Evolutionary conservation across 805 yeast species (phyloP).

Genomic region (Starmerella apicola): DNA sequence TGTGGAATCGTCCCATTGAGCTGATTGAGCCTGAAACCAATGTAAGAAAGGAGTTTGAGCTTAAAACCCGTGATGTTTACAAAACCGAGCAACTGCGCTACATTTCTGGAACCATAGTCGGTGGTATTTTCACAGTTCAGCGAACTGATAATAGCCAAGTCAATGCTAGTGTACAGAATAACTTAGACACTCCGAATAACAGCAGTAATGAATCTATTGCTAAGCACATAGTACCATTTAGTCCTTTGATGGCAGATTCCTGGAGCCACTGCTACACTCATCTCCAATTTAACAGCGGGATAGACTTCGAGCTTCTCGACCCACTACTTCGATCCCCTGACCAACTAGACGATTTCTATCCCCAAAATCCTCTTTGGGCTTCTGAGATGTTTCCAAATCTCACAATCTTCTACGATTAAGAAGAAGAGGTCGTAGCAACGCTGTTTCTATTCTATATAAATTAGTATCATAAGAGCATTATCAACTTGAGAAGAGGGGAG

Average conservation of each 20-base stretch:
- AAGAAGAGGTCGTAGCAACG: too few relatives aligned
- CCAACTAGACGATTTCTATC: slow-evolving; percentile 10
- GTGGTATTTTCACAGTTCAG: too few relatives aligned
- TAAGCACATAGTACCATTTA: too few relatives aligned
- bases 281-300: background rate
- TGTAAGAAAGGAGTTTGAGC: background rate
- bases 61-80: slow-evolving; percentile 4
- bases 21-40: background rate
- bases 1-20: slow-evolving; percentile 6
- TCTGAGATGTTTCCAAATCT: background rate
- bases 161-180: slow-evolving; percentile 1
- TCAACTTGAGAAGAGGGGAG: too few relatives aligned
- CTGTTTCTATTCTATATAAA: too few relatives aligned
- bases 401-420: too few relatives aligned
- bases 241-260: slow-evolving; percentile 9
- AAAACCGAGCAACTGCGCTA: background rate
- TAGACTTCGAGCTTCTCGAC: background rate
- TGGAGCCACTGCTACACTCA: slow-evolving; percentile 1
- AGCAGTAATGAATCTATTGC: too few relatives aligned
- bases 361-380: slow-evolving; percentile 4
- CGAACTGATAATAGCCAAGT: background rate
- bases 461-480: too few relatives aligned
- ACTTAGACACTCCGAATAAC: too few relatives aligned
- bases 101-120: slow-evolving; percentile 12
- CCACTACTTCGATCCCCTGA: slow-evolving; percentile 14